Conservation (phyloP, 805 yeast species). For the Sugiyamaella mastotermitis region DNA sequence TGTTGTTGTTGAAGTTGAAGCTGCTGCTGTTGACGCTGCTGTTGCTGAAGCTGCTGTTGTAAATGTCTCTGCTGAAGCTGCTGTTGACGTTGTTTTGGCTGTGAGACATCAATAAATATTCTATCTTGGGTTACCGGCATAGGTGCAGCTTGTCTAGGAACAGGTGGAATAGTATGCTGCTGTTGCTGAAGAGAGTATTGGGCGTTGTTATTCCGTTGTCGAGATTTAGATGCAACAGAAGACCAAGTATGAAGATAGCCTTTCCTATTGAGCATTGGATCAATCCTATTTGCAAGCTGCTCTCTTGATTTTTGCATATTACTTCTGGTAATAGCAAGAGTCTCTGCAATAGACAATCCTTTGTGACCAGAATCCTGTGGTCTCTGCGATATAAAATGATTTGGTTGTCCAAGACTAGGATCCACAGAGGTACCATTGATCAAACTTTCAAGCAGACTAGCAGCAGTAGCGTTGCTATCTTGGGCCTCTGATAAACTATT, state of each 20-base stretch:
- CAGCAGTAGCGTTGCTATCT: no score
- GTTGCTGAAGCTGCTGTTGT: neutral
- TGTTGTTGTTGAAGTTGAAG: constrained; percentile 3
- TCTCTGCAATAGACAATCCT: constrained; percentile 49
- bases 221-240: no score
- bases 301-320: constrained; percentile 13
- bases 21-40: constrained; percentile 7
- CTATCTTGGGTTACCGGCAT: neutral
- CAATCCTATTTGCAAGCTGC: constrained; percentile 13
- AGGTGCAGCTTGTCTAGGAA: constrained; percentile 1
- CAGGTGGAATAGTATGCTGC: neutral
- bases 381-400: neutral
- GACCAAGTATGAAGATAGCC: constrained; percentile 12
- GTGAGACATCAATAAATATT: neutral
- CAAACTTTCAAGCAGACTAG: no score
- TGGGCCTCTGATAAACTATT: constrained; percentile 1
- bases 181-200: neutral
- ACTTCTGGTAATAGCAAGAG: constrained; percentile 41
- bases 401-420: neutral
- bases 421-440: neutral
- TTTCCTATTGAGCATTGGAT: constrained; percentile 20
- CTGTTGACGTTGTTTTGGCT: constrained; percentile 3
- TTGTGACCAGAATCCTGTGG: neutral
- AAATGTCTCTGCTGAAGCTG: constrained; percentile 2
- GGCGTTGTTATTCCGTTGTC: no score